These are phyloP conservation scores for Cutaneotrichosporon sp. DNA, from an alignment of 1,284 basidiomycete genomes.

Conservation along the genomic window DNA sequence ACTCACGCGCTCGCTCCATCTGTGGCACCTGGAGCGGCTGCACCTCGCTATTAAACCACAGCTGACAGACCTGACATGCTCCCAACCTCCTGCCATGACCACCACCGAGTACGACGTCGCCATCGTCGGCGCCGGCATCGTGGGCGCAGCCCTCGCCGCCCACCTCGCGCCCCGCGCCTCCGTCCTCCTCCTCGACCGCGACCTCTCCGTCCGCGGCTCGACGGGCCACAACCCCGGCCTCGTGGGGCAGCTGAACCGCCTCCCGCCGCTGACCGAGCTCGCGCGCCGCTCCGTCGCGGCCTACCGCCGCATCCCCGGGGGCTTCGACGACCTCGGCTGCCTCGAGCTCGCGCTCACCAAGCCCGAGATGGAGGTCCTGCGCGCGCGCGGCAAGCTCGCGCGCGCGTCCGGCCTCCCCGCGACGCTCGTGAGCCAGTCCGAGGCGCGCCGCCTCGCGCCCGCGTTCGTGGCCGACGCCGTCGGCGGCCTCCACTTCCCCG, in stretches of 20 bases:
- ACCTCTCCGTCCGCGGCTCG: conserved; percentile 28
- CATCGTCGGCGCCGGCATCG: conserved; percentile 32
- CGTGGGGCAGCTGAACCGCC: conserved; percentile 30
- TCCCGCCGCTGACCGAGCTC: conserved; percentile 29
- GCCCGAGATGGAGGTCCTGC: background rate
- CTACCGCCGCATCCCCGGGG: conserved; percentile 23
- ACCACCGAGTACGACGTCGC: conserved; percentile 30
- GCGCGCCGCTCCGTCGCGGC: conserved; percentile 25
- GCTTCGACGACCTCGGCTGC: conserved; percentile 28
- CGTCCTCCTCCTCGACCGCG: conserved; percentile 55
- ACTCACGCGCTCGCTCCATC: too few relatives aligned
- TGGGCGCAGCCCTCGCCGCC: conserved; percentile 51
- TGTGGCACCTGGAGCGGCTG: too few relatives aligned
- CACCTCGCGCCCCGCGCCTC: conserved; percentile 53
- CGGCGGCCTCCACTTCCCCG: conserved; percentile 16
- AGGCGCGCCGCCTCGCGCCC: conserved; percentile 15
- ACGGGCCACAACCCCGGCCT: conserved; percentile 39
- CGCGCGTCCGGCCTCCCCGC: background rate
- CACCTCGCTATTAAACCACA: too few relatives aligned
- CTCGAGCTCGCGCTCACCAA: conserved; percentile 21
- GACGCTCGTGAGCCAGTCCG: background rate
- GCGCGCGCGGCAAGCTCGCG: background rate
- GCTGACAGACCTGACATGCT: too few relatives aligned
- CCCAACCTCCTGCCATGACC: too few relatives aligned
- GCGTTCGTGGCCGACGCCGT: conserved; percentile 21